These are phyloP conservation scores for Saccharum spontaneum DNA, from an alignment of 176 grass and related monocot genomes.

Conservation along the genomic window DNA sequence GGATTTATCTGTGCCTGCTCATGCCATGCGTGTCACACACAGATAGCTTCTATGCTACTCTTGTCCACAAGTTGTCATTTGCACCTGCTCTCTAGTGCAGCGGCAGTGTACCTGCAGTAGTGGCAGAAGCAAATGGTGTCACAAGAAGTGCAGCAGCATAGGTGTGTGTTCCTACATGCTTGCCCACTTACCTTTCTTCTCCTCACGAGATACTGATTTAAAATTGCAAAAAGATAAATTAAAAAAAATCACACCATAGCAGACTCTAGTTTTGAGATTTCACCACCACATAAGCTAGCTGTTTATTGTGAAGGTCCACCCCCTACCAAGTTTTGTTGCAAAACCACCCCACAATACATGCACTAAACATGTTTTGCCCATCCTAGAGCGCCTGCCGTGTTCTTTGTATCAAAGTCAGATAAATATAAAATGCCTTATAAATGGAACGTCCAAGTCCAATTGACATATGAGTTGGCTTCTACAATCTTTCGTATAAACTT, in stretches of 20 bases:
- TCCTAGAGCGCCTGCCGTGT: background rate
- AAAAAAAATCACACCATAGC: background rate
- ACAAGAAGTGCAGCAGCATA: background rate
- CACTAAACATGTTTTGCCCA: background rate
- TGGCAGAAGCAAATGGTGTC: background rate
- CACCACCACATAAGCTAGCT: background rate
- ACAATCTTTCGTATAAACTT: background rate
- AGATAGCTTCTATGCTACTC: background rate
- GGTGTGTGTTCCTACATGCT: background rate
- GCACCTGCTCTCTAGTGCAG: background rate
- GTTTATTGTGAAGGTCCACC: background rate
- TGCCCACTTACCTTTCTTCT: background rate
- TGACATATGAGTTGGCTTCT: background rate
- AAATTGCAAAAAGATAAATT: background rate
- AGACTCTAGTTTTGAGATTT: background rate
- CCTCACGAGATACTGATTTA: background rate
- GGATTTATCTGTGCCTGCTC: conserved; percentile 50
- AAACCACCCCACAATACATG: background rate
- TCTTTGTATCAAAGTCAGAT: background rate
- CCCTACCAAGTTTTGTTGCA: background rate
- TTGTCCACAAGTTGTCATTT: background rate
- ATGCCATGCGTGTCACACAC: background rate
- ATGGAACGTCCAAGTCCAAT: background rate
- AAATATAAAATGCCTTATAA: background rate
- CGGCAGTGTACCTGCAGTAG: background rate